Base-by-base conservation (phyloP, 2,329 filamentous ascomycete genomes). In the Madurella fahalii region DNA sequence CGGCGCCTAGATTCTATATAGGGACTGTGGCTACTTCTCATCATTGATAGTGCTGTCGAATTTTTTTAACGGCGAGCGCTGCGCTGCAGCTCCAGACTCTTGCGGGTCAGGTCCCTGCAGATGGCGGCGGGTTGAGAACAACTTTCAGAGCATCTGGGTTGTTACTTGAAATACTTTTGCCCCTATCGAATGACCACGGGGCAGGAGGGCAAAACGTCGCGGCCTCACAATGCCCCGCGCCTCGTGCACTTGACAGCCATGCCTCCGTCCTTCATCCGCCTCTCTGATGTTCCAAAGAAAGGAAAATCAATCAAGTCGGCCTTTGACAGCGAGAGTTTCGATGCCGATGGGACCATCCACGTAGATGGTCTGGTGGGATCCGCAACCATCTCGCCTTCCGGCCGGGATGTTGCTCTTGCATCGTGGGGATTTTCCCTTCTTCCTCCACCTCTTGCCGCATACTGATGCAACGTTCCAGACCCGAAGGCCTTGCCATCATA, bases 311-410 rank as follows among this genome's bases (percentile, higher is more conserved):
- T 85, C 63, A 83, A 81, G 65, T 85, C 83, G 53, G 87, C 90
- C 40, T 91, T 85, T 62, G 89, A 95, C 60, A 95, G 90, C 69
- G 85, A 89, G 52, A 95, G 89, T 34, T 96, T 96, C 64, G 90
- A 91, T 63, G 82, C 86, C 59, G 87, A 95, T 71, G 86, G 88
- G 50, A 89, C 86, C 1, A 92, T 96, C 63, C 85, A 89, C 65
- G 88, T 96, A 49, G 86, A 92, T 60, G 81, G 81, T n/a, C 71
- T 82, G 18, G 90, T 96, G 50, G 91, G 91, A 46, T 95, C 93
- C 5, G 92, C 93, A 63, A 93, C 90, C 56, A 96, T 96, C 71
- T 95, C 92, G 17, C 92, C 92, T 2, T 92, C 87, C 57, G 91
- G 93, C 47, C 83, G 93, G 64, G 93, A 96, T 73, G 84, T 96